Evolutionary conservation across 768 basidiomycete species (phyloP).

Genomic region (Pulveroboletus frians): DNA sequence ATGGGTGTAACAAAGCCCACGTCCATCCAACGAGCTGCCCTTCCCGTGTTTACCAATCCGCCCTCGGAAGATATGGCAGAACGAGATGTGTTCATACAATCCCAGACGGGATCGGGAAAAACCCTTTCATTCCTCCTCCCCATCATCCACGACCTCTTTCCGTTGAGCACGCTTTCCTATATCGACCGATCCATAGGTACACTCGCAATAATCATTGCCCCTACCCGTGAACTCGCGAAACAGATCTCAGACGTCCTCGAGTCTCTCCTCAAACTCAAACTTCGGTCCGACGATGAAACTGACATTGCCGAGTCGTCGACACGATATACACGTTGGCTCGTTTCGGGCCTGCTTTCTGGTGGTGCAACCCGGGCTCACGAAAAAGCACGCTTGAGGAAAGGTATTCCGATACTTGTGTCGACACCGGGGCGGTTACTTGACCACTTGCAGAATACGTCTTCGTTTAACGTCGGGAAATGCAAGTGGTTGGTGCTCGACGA

Average conservation of each 20-base stretch:
- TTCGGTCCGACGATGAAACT: slow-evolving; percentile 52
- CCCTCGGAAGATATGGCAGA: slow-evolving; percentile 34
- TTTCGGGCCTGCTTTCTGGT: slow-evolving; percentile 88
- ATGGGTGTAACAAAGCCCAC: slow-evolving; percentile 85
- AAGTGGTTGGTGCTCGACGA: slow-evolving; percentile 97
- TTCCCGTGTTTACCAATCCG: slow-evolving; percentile 55
- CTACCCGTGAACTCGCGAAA: slow-evolving; percentile 92
- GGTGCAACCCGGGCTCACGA: slow-evolving; percentile 94
- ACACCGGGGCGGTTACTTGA: slow-evolving; percentile 95
- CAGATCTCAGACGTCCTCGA: slow-evolving; percentile 97
- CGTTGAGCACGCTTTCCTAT: slow-evolving; percentile 82
- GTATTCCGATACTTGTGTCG: slow-evolving; percentile 89
- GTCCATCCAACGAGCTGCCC: slow-evolving; percentile 74
- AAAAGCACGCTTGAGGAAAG: slow-evolving; percentile 92
- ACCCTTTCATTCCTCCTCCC: slow-evolving; percentile 91
- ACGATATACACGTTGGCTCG: slow-evolving; percentile 82
- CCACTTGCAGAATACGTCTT: slow-evolving; percentile 91
- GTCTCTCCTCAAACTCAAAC: slow-evolving; percentile 67
- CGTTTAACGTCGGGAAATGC: slow-evolving; percentile 89
- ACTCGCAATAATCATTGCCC: slow-evolving; percentile 88
- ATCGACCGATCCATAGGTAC: slow-evolving; percentile 95
- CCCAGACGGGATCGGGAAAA: slow-evolving; percentile 96
- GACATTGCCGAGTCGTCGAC: slow-evolving; percentile 41
- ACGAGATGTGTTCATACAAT: slow-evolving; percentile 88
- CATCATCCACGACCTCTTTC: slow-evolving; percentile 90